Base-by-base conservation (phyloP, 2,329 filamentous ascomycete genomes). In the Aureobasidium sp. region DNA sequence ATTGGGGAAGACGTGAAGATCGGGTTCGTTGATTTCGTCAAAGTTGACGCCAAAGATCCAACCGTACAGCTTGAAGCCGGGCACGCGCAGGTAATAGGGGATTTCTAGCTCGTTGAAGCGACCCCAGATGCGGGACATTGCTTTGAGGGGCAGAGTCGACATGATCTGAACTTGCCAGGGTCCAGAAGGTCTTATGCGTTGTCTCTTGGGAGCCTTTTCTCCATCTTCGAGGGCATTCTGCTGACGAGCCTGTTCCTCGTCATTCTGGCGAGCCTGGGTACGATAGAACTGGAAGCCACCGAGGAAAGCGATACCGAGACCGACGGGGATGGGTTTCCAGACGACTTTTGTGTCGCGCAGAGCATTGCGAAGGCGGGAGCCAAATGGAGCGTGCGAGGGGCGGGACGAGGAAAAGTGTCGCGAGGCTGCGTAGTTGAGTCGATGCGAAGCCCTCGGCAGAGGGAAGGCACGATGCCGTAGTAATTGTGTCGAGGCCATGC, bases 31-130 rank as follows among this genome's bases (percentile, higher is more conserved):
- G 16, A 96, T 84, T 72, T 98, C 93, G 55, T 85, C 80, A 55
- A 98, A 80, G 71, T 86, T 86, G 64, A 95, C 90, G n/a, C 90
- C 90, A 64, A 96, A 96, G 32, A 91, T 79, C 73, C 79, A 94
- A 1, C 89, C 85, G 70, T 96, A 96, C 1, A 96, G 79, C 68
- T 88, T 91, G 73, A 96, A 95, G 12, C 90, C 90, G 1, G 90
- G 90, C 1, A 91, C 79, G 4, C 90, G 86, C 21, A 95, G 76
- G 67, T 88, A 90, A 71, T 93, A 91, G 0, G 90, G 90, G 32
- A 96, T 86, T 10, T 83, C 83, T 42, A 95, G 73, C 68, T 95
- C 90, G 68, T 96, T 96, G 74, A 96, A 95, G 48, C 78, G 81
- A 32, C 90, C 90, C 90, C 90, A 96, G 58, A 94, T 66, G 41